Conservation (phyloP, 2,329 filamentous ascomycete genomes). For the Penicillium expansum region DNA sequence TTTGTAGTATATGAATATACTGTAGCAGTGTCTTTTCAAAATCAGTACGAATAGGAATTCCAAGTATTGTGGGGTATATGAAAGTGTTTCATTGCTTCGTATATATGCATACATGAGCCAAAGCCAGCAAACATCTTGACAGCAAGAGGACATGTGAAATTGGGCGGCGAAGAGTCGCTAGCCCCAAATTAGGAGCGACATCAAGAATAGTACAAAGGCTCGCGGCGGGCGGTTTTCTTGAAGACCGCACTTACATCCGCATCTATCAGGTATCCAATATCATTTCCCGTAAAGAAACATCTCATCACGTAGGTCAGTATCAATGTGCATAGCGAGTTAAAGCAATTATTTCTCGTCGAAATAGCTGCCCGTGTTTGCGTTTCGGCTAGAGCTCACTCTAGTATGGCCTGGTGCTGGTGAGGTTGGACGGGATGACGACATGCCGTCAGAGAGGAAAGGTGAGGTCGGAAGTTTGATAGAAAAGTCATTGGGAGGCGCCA, state of each 20-base stretch:
- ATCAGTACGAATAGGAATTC: background rate
- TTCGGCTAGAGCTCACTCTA: constrained; percentile 41
- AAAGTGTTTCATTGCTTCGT: constrained; percentile 25
- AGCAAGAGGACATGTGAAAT: background rate
- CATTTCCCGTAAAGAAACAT: constrained; percentile 9
- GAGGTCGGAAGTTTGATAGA: constrained; percentile 48
- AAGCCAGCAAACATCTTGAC: constrained; percentile 7
- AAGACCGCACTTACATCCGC: background rate
- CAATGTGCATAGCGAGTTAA: constrained; percentile 1
- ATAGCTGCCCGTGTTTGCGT: constrained; percentile 34
- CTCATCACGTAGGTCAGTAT: background rate
- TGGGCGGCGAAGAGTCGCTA: constrained; percentile 1
- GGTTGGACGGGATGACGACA: constrained; percentile 54
- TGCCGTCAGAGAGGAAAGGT: constrained; percentile 48
- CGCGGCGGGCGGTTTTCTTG: background rate
- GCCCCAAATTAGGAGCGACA: constrained; percentile 4
- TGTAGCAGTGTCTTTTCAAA: background rate
- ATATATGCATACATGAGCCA: constrained; percentile 27
- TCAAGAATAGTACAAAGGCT: background rate
- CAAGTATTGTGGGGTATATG: constrained; percentile 6
- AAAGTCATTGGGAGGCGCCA: constrained; percentile 42
- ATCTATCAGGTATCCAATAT: constrained; percentile 20
- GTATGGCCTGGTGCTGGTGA: constrained; percentile 52
- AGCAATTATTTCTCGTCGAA: constrained; percentile 36
- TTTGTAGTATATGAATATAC: background rate